phyloP scores from a whole-genome alignment of 768 basidiomycete species.

The Asterophora lycoperdoides region DNA sequence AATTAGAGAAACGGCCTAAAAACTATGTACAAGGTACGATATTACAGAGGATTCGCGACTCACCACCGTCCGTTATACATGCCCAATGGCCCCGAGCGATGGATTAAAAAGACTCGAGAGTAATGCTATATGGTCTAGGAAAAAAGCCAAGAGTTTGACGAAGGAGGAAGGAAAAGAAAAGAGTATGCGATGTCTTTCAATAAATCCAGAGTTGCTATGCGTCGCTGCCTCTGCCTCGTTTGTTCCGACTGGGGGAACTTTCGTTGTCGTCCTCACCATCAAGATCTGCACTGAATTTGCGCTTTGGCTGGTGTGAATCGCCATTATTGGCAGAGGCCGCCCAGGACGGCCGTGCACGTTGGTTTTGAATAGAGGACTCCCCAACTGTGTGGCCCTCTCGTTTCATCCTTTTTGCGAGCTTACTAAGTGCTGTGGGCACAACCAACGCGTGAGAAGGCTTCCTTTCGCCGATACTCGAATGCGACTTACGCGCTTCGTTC shows the following conservation, averaged over 20 bases:
- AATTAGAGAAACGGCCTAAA: not conserved
- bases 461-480: not conserved
- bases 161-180: constrained; percentile 1
- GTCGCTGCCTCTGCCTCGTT: constrained; percentile 21
- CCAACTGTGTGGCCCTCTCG: constrained; percentile 19
- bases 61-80: constrained; percentile 5
- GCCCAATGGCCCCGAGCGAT: constrained; percentile 1
- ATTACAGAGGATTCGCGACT: constrained; percentile 11
- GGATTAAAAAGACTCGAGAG: not conserved
- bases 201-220: constrained; percentile 2
- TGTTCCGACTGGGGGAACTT: constrained; percentile 12
- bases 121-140: constrained; percentile 1
- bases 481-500: constrained; percentile 43
- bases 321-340: constrained; percentile 17
- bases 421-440: constrained; percentile 13
- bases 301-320: constrained; percentile 25
- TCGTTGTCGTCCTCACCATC: constrained; percentile 16
- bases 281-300: constrained; percentile 30
- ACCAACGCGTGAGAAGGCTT: not conserved
- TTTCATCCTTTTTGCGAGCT: constrained; percentile 36
- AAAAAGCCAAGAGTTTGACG: constrained; percentile 6
- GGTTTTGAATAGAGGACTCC: constrained; percentile 19
- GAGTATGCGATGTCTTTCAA: no score
- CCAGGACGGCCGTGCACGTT: constrained; percentile 30
- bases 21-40: constrained; percentile 11